Evolutionary conservation across 768 basidiomycete species (phyloP), one percentile per base, ranked within the genome.

Genomic region (Boletus rubropictus): DNA sequence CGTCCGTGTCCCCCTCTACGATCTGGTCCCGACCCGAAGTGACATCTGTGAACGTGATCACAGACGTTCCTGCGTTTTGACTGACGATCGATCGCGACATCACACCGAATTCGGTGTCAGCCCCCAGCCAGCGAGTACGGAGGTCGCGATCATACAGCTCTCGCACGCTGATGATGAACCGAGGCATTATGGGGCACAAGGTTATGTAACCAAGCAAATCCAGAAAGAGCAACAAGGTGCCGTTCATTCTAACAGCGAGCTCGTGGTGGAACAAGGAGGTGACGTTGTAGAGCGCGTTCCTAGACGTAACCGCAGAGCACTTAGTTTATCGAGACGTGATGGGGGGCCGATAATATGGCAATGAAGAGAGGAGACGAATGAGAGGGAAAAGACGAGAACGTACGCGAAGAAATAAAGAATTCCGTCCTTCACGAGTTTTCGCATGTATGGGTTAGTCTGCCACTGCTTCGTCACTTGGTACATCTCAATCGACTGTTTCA

Each of bases 401-500:
- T 15, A 31, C 29, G 14, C 29, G 29, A 31, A 15, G 29, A 31
- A 31, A 14, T 31, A 31, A 12, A 31, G 14, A 14, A 31, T 12
- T 1, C 29, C 29, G 14, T 31, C 29, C 29, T 9, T 31, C 14
- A 31, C 35, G 18, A 36, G 35, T 12, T 14, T 11, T 14, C 17
- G 35, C 38, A 45, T 46, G 37, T 42, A 52, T 12, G n/a, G 27
- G 27, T 48, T 54, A 11, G 34, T 29, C 7, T 41, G 39, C 50
- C 50, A 54, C 9, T 12, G 50, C 20, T 45, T 48, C 5, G 51
- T 52, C 7, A 34, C 39, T 8, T 37, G 34, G 46, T 53, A 41
- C 50, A 48, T 53, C 6, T 34, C n/a, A 5, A 48, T 5, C 3
- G 43, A 34, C 17, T 48, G 24, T 15, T 20, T 47, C 32, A 37